phyloP scores from a whole-genome alignment of 495 filamentous ascomycete species.

The Penicillium nucicola region DNA sequence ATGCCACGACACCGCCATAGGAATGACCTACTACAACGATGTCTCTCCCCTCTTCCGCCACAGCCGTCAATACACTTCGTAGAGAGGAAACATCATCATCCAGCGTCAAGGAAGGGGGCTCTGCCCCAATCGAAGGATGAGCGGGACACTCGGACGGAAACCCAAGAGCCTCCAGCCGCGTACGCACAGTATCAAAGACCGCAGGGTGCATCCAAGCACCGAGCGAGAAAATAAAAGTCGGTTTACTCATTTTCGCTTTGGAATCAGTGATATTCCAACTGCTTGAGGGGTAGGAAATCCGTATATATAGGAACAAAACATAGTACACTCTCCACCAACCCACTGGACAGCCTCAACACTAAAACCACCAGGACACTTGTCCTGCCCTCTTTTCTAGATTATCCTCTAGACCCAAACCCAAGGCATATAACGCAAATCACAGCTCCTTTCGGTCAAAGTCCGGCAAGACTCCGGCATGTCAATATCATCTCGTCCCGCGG shows the following conservation, averaged over 20 bases:
- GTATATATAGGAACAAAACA: no score
- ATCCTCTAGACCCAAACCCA: no score
- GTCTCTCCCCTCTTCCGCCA: constrained; percentile 37
- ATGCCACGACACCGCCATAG: constrained; percentile 47
- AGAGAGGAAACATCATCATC: constrained; percentile 30
- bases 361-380: no score
- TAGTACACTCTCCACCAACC: no score
- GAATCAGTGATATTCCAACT: neutral
- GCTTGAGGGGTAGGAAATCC: no score
- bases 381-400: no score
- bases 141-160: constrained; percentile 32
- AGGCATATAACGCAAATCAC: no score
- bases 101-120: constrained; percentile 38
- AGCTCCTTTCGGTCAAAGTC: no score
- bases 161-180: constrained; percentile 28
- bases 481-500: no score
- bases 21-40: constrained; percentile 49
- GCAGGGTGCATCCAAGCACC: constrained; percentile 44
- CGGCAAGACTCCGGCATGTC: no score
- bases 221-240: constrained; percentile 45
- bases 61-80: constrained; percentile 17
- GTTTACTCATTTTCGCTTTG: constrained; percentile 18
- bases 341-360: no score
- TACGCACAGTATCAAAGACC: constrained; percentile 30
- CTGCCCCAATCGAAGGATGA: constrained; percentile 43